phyloP scores from a whole-genome alignment of 2,329 filamentous ascomycete species.

The Phialophora chinensis region DNA sequence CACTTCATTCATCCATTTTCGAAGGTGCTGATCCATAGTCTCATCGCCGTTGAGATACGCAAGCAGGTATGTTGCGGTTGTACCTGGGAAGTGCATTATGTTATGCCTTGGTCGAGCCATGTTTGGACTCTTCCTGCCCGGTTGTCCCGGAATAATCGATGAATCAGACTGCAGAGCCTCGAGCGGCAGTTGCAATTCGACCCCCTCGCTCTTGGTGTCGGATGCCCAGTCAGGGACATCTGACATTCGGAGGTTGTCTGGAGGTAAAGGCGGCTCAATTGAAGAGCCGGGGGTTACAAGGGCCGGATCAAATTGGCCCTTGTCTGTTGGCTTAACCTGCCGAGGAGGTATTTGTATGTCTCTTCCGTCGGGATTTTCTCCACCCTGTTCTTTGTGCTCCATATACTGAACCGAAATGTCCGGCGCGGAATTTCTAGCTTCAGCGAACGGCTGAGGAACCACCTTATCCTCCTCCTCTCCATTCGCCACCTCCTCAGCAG shows the following conservation, averaged over 20 bases:
- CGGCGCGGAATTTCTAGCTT: neutral
- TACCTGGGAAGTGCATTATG: neutral
- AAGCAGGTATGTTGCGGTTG: constrained; percentile 1
- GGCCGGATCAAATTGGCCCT: neutral
- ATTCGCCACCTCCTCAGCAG: neutral
- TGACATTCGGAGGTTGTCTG: neutral
- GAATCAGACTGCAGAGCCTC: neutral
- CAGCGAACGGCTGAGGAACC: neutral
- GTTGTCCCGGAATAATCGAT: neutral
- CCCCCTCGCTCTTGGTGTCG: neutral
- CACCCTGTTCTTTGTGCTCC: neutral
- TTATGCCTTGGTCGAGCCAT: neutral
- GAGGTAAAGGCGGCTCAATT: neutral
- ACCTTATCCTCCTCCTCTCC: neutral
- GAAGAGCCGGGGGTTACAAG: neutral
- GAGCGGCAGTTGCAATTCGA: neutral
- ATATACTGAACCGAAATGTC: neutral
- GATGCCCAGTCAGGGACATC: neutral
- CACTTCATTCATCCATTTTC: neutral
- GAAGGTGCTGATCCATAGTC: constrained; percentile 12
- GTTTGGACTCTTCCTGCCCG: neutral
- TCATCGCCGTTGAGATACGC: constrained; percentile 14
- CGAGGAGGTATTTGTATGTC: neutral
- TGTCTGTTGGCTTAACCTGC: too few relatives aligned
- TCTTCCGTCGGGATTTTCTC: neutral